Evolutionary conservation across 768 basidiomycete species (phyloP).

Genomic region (Cystobasidium onofrii): DNA sequence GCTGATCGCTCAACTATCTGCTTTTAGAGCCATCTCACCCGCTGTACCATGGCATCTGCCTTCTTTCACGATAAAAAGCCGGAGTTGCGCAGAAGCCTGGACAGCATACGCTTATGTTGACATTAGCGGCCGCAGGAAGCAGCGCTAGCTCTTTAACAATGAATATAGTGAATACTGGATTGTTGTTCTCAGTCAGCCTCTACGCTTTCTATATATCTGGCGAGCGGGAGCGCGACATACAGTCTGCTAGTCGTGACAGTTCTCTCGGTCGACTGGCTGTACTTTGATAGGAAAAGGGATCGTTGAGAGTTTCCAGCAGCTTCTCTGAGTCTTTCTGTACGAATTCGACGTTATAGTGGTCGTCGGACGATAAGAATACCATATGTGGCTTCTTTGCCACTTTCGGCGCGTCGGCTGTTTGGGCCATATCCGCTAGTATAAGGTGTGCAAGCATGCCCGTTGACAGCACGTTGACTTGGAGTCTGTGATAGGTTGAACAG

Average conservation of each 20-base stretch:
- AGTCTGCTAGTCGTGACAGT: not conserved
- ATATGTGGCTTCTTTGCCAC: not conserved
- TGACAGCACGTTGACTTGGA: conserved; percentile 12
- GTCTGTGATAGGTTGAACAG: too few species aligned
- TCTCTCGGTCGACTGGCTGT: not conserved
- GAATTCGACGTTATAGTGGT: not conserved
- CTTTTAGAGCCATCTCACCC: not conserved
- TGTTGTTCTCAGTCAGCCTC: too few species aligned
- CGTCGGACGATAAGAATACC: not conserved
- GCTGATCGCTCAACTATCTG: not conserved
- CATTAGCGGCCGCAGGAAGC: conserved; percentile 6
- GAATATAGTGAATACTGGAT: not conserved
- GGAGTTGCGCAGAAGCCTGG: not conserved
- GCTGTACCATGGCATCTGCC: not conserved
- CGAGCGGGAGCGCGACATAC: not conserved
- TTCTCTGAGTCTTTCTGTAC: not conserved
- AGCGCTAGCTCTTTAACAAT: not conserved
- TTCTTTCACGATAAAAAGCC: not conserved
- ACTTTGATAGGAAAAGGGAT: not conserved
- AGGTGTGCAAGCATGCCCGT: conserved; percentile 4
- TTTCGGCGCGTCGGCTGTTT: conserved; percentile 1
- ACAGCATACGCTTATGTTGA: not conserved
- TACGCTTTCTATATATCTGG: too few species aligned
- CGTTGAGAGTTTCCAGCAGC: not conserved
- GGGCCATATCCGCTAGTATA: not conserved